A percentile compares a stretch with the other conserved stretches of the same genome.
Evolutionary conservation across 257 asterid species (phyloP).

Genomic region (Striga asiatica): DNA sequence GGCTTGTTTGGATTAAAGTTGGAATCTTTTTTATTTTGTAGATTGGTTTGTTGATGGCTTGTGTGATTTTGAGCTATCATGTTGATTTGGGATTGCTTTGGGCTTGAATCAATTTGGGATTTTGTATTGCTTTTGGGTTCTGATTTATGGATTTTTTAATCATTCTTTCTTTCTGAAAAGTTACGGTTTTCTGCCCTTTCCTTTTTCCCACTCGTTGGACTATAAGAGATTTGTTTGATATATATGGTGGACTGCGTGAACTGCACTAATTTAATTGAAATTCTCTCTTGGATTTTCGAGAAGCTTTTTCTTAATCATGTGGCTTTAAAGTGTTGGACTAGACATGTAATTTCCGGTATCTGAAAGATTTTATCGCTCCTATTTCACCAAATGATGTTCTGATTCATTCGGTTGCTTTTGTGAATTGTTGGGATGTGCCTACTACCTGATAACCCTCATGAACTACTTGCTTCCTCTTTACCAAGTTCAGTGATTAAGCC

Average conservation of each 20-base stretch:
- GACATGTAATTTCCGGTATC: neutral
- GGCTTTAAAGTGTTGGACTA: too few species aligned
- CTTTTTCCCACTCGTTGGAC: neutral
- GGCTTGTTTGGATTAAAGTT: constrained; percentile 17
- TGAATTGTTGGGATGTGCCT: constrained; percentile 1
- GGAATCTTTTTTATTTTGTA: constrained; percentile 21
- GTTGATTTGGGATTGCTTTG: constrained; percentile 12
- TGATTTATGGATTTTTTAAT: neutral
- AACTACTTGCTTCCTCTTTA: constrained; percentile 7
- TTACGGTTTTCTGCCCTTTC: neutral
- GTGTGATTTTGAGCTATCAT: constrained; percentile 15
- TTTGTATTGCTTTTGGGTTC: constrained; percentile 9
- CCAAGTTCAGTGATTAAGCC: neutral
- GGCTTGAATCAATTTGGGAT: constrained; percentile 10
- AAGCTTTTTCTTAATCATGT: constrained; percentile 3
- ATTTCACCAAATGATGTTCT: neutral
- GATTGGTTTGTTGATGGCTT: constrained; percentile 7
- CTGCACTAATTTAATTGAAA: neutral
- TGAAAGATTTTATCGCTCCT: neutral
- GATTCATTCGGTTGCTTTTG: neutral
- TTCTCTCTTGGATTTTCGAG: constrained; percentile 2
- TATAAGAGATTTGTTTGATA: constrained; percentile 5
- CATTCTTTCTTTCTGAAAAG: neutral
- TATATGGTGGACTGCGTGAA: too few species aligned
- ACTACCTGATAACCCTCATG: constrained; percentile 3